These are phyloP conservation scores for Wickerhamomyces sydowiorum DNA, from an alignment of 805 yeast genomes.

Conservation along the genomic window DNA sequence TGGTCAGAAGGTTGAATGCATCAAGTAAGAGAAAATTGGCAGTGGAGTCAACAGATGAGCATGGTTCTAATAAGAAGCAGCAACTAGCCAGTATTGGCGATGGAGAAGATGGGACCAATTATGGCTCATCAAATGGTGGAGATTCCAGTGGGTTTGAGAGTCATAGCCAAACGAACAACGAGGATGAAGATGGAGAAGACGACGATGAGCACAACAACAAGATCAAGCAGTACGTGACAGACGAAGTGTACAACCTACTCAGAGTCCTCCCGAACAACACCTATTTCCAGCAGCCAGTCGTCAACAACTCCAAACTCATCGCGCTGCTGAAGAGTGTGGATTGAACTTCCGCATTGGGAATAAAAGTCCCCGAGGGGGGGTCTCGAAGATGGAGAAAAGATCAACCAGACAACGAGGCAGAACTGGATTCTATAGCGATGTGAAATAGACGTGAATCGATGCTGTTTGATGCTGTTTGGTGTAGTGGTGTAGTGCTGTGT, in stretches of 20 bases:
- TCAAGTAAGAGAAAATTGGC: conserved; percentile 18
- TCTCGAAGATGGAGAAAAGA: too few relatives aligned
- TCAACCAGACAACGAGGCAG: too few relatives aligned
- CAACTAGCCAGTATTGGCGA: too few relatives aligned
- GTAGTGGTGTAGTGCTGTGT: too few relatives aligned
- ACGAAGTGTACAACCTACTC: conserved; percentile 43
- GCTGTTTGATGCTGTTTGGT: too few relatives aligned
- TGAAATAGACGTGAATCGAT: too few relatives aligned
- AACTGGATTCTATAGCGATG: too few relatives aligned
- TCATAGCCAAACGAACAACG: not conserved
- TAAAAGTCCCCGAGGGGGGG: not conserved
- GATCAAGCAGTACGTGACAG: conserved; percentile 22
- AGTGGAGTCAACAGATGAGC: conserved; percentile 2
- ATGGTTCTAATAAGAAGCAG: not conserved
- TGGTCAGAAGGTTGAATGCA: conserved; percentile 8
- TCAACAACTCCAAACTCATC: conserved; percentile 46
- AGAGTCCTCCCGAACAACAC: conserved; percentile 52
- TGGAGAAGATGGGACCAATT: not conserved
- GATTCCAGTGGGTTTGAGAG: too few relatives aligned
- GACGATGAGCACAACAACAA: conserved; percentile 2
- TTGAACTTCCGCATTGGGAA: not conserved
- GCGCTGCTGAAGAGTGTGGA: conserved; percentile 7
- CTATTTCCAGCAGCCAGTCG: conserved; percentile 45
- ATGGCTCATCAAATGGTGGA: too few relatives aligned
- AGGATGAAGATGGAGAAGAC: not conserved